phyloP scores from a whole-genome alignment of 2,329 filamentous ascomycete species.

The Fusarium mexicanum region DNA sequence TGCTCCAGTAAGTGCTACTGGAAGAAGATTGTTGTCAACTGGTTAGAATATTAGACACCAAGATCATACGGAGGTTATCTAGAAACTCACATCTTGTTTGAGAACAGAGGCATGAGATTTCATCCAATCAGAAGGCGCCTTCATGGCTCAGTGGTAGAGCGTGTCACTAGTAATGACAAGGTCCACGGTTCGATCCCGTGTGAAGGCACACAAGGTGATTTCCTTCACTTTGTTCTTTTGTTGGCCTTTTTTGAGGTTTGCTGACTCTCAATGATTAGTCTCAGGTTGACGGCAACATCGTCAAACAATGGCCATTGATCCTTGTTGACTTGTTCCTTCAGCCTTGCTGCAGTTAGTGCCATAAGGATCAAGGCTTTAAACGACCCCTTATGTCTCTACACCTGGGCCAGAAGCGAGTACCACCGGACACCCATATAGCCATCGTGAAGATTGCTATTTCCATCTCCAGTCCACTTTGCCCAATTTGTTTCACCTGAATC shows the following conservation, averaged over 20 bases:
- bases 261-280: accelerated
- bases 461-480: conserved; percentile 15
- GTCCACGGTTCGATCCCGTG: conserved; percentile 33
- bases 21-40: neutral
- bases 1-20: neutral
- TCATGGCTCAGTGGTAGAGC: conserved; percentile 31
- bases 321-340: neutral
- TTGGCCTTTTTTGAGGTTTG: neutral
- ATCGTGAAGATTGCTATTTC: neutral
- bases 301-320: neutral
- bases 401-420: neutral
- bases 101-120: accelerated
- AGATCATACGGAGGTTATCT: neutral
- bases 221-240: neutral
- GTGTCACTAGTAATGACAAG: conserved; percentile 35
- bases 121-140: conserved; percentile 13
- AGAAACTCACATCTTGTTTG: accelerated
- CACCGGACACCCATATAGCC: conserved; percentile 6
- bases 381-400: neutral
- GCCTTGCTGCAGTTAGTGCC: too few relatives aligned
- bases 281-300: neutral
- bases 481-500: neutral
- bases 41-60: accelerated
- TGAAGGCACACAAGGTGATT: neutral
- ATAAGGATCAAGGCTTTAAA: accelerated